Evolutionary conservation across 2,329 filamentous ascomycete species (phyloP), one percentile per base, ranked within the genome.

Genomic region (Pseudocercospora vitis): DNA sequence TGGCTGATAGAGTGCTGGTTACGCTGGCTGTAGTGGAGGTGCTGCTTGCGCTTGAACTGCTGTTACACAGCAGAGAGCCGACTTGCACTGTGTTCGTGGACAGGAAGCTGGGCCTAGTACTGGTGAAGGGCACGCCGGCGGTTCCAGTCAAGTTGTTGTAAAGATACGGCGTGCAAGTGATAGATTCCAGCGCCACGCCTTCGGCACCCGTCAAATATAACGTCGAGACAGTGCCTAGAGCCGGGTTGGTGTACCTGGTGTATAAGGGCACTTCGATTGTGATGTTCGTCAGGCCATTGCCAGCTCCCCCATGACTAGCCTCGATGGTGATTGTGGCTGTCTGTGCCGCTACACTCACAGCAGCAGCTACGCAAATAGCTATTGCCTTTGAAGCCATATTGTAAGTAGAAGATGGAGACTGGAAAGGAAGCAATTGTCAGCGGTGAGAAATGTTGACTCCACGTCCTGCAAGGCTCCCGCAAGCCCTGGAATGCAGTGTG

Each of bases 1-100:
- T 39, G 16, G 48, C 48, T n/a, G 44, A 45, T 18, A 49, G n/a
- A 7, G 55, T 56, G 37, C 48, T 50, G 7, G 52, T 53, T 2
- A 48, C 37, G 45, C 53, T 50, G 6, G 53, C 49, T 4, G 39
- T 28, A 3, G 40, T 40, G 7, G 55, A 47, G 24, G 19, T 49
- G 32, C 42, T 55, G 19, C 14, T 23, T 16, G 39, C 11, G 11
- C 14, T 28, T 16, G 37, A 49, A 4, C 40, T 50, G 23, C 32
- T 49, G 18, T 47, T 55, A 50, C 65, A 67, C 12, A 63, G 21
- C 9, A 67, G 37, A 9, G 60, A 61, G 26, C 56, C 64, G 28
- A 67, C 59, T 26, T 52, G 46, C 14, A 65, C 63, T 16, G 60
- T 63, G 37, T 65, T 65, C 21, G 63, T 67, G 32, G 56, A 57